Evolutionary conservation across 371 early-diverging fungal genomes (phyloP).

Genomic region (Dinochytrium kinnereticum): DNA sequence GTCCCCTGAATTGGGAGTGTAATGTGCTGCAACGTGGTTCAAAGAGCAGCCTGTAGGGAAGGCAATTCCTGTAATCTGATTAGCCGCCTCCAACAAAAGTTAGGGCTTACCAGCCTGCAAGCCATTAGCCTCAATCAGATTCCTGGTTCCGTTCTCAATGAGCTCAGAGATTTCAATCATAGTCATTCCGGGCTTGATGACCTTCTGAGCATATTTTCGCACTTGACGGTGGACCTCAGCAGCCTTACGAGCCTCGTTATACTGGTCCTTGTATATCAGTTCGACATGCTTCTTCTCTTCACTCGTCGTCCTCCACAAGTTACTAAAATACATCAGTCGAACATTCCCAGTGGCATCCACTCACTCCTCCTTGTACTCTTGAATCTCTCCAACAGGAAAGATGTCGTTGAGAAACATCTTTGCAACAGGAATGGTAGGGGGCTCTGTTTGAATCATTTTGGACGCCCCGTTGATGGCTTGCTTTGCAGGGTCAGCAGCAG

Average conservation of each 20-base stretch:
- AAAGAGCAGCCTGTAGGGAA: slow-evolving; percentile 99
- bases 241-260: slow-evolving; percentile 84
- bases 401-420: slow-evolving; percentile 44
- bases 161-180: slow-evolving; percentile 92
- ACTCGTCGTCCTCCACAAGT: slow-evolving; percentile 51
- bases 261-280: slow-evolving; percentile 41
- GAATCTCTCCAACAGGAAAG: slow-evolving; percentile 52
- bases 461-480: slow-evolving; percentile 2
- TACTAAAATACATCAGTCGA: slow-evolving; percentile 29
- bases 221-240: slow-evolving; percentile 91
- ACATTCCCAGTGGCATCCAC: background rate
- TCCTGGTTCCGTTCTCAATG: slow-evolving; percentile 96
- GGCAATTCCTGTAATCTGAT: slow-evolving; percentile 73
- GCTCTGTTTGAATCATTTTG: slow-evolving; percentile 44
- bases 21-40: slow-evolving; percentile 99
- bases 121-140: slow-evolving; percentile 89
- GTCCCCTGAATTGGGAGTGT: slow-evolving; percentile 98
- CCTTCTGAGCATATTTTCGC: slow-evolving; percentile 80
- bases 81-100: background rate
- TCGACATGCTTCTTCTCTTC: slow-evolving; percentile 57
- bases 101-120: slow-evolving; percentile 65
- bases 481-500: background rate
- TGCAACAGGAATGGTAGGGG: slow-evolving; percentile 55
- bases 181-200: slow-evolving; percentile 95
- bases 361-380: slow-evolving; percentile 54